A percentile compares a stretch with the other conserved stretches of the same genome.
These are phyloP conservation scores for Quercus wislizeni DNA, from an alignment of 306 rosid genomes.

Conservation along the genomic window DNA sequence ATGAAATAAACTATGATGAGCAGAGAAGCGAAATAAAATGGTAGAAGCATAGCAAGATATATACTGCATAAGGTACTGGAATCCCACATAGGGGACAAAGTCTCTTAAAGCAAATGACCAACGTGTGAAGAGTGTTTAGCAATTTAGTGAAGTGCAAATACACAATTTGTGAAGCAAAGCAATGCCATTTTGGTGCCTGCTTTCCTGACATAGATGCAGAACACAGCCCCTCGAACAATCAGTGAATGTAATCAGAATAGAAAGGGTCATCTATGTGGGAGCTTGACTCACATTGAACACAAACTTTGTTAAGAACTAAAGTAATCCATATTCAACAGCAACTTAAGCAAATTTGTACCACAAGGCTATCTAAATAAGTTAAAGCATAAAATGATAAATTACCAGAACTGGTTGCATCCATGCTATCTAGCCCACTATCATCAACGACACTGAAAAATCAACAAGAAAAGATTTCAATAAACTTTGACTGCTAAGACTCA, in stretches of 20 bases:
- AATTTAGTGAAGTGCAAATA: neutral
- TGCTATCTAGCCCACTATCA: conserved; percentile 44
- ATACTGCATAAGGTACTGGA: neutral
- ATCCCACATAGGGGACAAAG: neutral
- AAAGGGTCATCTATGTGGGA: neutral
- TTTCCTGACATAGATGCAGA: neutral
- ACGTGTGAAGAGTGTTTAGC: neutral
- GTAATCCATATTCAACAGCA: neutral
- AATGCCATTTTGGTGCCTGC: conserved; percentile 11
- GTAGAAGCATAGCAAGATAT: neutral
- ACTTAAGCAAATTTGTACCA: conserved; percentile 1
- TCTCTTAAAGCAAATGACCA: neutral
- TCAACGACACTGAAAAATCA: conserved; percentile 65
- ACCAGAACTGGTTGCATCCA: conserved; percentile 54
- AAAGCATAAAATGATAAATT: conserved; percentile 21
- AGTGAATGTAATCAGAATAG: neutral
- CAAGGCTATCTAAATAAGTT: neutral
- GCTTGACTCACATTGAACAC: neutral
- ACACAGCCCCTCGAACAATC: neutral
- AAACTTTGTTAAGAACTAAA: neutral
- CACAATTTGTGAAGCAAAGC: neutral
- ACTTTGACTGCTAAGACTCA: conserved; percentile 9
- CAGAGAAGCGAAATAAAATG: conserved; percentile 2
- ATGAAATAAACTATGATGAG: neutral
- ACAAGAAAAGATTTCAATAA: conserved; percentile 13